phyloP scores from a whole-genome alignment of 2,329 filamentous ascomycete species.

The Graphium sp. region DNA sequence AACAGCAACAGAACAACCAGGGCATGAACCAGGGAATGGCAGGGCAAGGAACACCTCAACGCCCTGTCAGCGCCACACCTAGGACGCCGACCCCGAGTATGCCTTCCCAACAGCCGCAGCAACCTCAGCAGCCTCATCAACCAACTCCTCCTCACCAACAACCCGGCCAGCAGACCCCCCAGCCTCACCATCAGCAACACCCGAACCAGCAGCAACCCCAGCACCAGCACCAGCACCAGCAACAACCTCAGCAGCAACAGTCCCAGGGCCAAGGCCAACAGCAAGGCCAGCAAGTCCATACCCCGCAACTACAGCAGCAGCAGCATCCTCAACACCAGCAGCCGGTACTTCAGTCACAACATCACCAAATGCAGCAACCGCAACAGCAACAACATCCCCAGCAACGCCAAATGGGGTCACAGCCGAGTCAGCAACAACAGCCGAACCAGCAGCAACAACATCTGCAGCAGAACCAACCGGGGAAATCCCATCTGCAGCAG shows the following conservation, averaged over 20 bases:
- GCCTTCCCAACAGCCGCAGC: constrained; percentile 5
- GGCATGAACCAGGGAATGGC: constrained; percentile 7
- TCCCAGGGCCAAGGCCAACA: constrained; percentile 13
- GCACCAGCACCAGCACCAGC: constrained; percentile 6
- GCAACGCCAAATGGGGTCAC: constrained; percentile 14
- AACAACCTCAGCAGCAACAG: constrained; percentile 6
- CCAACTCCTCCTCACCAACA: constrained; percentile 5
- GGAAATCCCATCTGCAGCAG: constrained; percentile 11
- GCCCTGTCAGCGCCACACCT: constrained; percentile 14
- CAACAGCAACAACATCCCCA: constrained; percentile 14
- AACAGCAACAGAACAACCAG: constrained; percentile 8
- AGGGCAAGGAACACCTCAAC: constrained; percentile 13
- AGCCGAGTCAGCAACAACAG: constrained; percentile 15
- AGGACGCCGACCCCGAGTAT: constrained; percentile 16
- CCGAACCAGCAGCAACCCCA: constrained; percentile 8
- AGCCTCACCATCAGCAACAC: constrained; percentile 7
- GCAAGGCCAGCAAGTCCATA: constrained; percentile 9
- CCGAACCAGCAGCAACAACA: constrained; percentile 11
- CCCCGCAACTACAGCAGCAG: constrained; percentile 9
- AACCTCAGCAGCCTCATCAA: constrained; percentile 8
- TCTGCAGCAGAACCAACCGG: constrained; percentile 11
- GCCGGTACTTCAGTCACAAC: constrained; percentile 8
- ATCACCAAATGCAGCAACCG: constrained; percentile 12
- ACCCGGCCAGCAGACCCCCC: constrained; percentile 5
- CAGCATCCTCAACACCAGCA: constrained; percentile 11